Conservation (phyloP, 2,329 filamentous ascomycete genomes). For the Fusarium stilboides region DNA sequence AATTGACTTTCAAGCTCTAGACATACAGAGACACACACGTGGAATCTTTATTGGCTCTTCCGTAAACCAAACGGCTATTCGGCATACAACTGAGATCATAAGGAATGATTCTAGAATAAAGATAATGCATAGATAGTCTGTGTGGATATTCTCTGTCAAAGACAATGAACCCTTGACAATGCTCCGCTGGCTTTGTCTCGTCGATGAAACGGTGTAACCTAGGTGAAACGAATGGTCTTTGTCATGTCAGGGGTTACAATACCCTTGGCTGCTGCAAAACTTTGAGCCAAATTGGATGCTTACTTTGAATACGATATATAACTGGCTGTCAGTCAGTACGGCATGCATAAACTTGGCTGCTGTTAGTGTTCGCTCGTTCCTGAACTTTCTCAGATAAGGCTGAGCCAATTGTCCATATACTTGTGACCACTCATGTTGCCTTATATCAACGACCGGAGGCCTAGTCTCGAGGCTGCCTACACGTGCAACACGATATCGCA, state of each 20-base stretch:
- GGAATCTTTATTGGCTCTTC: slow-evolving; percentile 26
- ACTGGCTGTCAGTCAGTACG: neutral
- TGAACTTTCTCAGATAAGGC: neutral
- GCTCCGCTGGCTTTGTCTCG: neutral
- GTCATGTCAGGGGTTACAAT: slow-evolving; percentile 1
- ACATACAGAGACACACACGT: neutral
- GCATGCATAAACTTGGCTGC: neutral
- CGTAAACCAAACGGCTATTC: slow-evolving; percentile 12
- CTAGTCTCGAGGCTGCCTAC: neutral
- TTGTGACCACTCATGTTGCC: no score
- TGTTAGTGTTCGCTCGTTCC: neutral
- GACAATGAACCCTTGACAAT: neutral
- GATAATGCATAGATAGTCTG: neutral
- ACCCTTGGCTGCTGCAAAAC: neutral
- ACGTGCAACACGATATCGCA: neutral
- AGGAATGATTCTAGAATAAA: neutral
- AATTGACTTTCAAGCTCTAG: no score
- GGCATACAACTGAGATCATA: neutral
- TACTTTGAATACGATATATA: neutral
- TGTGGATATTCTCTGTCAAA: neutral
- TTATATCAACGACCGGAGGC: neutral
- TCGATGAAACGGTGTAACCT: slow-evolving; percentile 21
- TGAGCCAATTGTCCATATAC: neutral
- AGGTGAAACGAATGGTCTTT: slow-evolving; percentile 13
- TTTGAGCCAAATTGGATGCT: neutral